These are phyloP conservation scores for Aspergillus sp. DNA, from an alignment of 2,329 filamentous ascomycete genomes.

Conservation along the genomic window DNA sequence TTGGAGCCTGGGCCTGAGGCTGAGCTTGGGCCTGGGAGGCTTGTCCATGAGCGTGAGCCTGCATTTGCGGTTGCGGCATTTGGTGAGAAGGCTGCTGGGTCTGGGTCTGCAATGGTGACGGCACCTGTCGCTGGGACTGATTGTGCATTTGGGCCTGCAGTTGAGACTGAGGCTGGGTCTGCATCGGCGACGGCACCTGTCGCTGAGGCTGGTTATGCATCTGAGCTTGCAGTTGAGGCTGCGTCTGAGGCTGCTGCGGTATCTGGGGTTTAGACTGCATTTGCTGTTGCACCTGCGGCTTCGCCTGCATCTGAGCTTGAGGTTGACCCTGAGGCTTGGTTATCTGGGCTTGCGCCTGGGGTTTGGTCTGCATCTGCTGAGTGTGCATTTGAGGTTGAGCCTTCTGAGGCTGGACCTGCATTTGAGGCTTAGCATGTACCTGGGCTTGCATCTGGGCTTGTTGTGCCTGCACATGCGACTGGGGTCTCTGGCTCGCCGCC, in stretches of 20 bases:
- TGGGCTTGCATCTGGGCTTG: slow-evolving; percentile 23
- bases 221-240: background rate
- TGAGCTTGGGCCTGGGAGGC: background rate
- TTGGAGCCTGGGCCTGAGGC: background rate
- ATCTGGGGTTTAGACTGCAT: background rate
- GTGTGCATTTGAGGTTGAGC: slow-evolving; percentile 7
- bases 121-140: background rate
- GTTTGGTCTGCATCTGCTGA: slow-evolving; percentile 23
- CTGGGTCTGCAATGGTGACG: slow-evolving; percentile 2
- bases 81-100: slow-evolving; percentile 1
- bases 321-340: slow-evolving; percentile 5
- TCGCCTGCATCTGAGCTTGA: slow-evolving; percentile 3
- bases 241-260: slow-evolving; percentile 8
- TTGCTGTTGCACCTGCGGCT: background rate
- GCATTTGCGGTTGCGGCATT: background rate
- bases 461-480: slow-evolving; percentile 23
- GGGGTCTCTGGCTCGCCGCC: slow-evolving; percentile 5
- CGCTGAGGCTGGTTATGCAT: background rate
- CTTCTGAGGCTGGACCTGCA: slow-evolving; percentile 10
- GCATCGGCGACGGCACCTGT: background rate
- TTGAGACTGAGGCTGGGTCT: background rate
- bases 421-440: slow-evolving; percentile 16
- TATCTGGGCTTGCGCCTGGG: slow-evolving; percentile 21
- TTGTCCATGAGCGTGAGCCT: background rate
- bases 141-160: background rate